Percentiles rank a stretch among this genome's conserved stretches.
Evolutionary conservation across 371 early-diverging fungal genomes (phyloP).

Genomic region (Mucor sp.): DNA sequence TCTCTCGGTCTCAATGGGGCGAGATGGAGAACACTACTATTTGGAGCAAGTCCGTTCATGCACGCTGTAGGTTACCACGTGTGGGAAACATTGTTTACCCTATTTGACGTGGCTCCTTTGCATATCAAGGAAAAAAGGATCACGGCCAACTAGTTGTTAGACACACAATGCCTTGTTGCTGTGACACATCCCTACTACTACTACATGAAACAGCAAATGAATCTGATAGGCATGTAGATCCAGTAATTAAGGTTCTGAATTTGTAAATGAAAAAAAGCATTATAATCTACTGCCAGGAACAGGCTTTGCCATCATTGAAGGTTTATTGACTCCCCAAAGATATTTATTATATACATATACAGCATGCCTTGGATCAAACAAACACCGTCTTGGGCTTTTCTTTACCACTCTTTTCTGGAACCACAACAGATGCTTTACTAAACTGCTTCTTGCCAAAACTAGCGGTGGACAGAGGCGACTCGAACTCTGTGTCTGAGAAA

Average conservation of each 20-base stretch:
- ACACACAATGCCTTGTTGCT: not conserved
- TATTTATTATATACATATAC: not conserved
- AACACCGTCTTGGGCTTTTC: slow-evolving; percentile 19
- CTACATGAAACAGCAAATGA: not conserved
- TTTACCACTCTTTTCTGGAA: not conserved
- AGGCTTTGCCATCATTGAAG: no score
- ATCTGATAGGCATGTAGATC: not conserved
- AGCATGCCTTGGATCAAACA: slow-evolving; percentile 11
- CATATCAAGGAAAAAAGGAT: not conserved
- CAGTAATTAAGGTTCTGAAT: no score
- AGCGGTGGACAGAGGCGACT: not conserved
- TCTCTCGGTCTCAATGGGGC: not conserved
- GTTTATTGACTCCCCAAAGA: no score
- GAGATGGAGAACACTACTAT: not conserved
- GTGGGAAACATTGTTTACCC: not conserved
- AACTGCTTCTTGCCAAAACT: slow-evolving; percentile 7
- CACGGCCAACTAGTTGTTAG: not conserved
- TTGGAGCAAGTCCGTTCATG: not conserved
- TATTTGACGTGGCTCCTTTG: not conserved
- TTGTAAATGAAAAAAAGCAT: no score
- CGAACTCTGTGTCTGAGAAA: not conserved
- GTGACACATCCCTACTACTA: not conserved
- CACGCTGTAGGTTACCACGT: not conserved
- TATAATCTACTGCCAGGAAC: no score
- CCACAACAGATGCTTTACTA: not conserved